Percentiles rank a stretch among this genome's conserved stretches.
These are phyloP conservation scores for Zoysia pacifica DNA, from an alignment of 176 grass and related monocot genomes.

Conservation along the genomic window DNA sequence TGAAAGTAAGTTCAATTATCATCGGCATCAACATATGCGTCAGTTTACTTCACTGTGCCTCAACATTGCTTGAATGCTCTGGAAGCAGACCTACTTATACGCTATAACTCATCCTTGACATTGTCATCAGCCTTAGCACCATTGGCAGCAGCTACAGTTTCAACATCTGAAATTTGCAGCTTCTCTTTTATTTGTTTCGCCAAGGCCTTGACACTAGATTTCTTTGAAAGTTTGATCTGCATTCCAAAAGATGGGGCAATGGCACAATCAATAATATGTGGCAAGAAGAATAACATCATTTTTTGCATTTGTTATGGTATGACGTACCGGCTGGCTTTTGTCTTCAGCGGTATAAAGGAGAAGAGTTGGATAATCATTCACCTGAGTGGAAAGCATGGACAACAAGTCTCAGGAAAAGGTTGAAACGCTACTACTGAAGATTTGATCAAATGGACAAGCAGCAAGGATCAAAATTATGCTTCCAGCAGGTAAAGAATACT, in stretches of 20 bases:
- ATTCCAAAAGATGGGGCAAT: not conserved
- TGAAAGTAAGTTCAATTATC: not conserved
- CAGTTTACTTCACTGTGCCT: not conserved
- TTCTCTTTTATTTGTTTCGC: conserved; percentile 49
- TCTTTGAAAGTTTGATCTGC: conserved; percentile 78
- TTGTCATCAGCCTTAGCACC: not conserved
- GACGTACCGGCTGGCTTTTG: conserved; percentile 64
- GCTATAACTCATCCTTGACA: conserved; percentile 69
- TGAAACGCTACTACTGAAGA: not conserved
- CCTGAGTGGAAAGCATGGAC: conserved; percentile 34
- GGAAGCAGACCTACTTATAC: conserved; percentile 8
- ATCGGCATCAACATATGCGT: not conserved
- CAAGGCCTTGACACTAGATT: conserved; percentile 55
- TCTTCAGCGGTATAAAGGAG: conserved; percentile 59
- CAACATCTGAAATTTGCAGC: conserved; percentile 33
- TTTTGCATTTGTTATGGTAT: conserved; percentile 8
- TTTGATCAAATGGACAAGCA: not conserved
- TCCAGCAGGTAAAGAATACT: conserved; percentile 1
- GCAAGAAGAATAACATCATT: not conserved
- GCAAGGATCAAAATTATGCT: not conserved
- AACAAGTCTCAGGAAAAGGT: not conserved
- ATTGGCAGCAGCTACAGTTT: not conserved
- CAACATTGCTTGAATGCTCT: not conserved
- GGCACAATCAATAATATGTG: not conserved
- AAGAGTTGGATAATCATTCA: conserved; percentile 67